Evolutionary conservation across 2,329 filamentous ascomycete genomes (phyloP).

Genomic region (Pleurostoma richardsiae): DNA sequence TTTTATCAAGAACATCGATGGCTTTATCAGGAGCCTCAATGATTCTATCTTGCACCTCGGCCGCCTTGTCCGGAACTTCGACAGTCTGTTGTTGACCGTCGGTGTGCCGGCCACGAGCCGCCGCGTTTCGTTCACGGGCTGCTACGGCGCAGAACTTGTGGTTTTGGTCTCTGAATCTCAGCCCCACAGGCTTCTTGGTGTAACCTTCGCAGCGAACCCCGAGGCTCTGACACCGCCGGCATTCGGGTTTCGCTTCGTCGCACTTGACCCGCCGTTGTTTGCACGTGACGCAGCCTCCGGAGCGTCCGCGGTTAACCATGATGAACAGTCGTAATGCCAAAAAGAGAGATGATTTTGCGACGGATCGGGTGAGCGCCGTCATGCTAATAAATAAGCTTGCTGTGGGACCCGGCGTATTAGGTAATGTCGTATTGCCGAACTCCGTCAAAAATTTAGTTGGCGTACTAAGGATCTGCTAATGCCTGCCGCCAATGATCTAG

Average conservation of each 20-base stretch:
- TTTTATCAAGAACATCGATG: no score
- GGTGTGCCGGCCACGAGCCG: background rate
- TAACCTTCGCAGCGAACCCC: background rate
- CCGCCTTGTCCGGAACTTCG: no score
- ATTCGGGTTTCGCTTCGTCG: constrained; percentile 16
- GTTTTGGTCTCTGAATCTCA: background rate
- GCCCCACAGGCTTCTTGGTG: background rate
- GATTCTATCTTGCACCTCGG: no score
- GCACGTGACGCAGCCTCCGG: constrained; percentile 10
- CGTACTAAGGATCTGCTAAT: no score
- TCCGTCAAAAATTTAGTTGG: no score
- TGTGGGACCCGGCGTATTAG: no score
- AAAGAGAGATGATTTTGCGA: no score
- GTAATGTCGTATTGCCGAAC: no score
- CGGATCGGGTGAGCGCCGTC: no score
- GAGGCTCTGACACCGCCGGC: constrained; percentile 8
- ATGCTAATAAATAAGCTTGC: no score
- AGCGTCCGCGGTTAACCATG: background rate
- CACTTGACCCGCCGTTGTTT: constrained; percentile 15
- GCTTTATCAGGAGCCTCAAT: no score
- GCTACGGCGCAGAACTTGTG: background rate
- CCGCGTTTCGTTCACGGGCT: background rate
- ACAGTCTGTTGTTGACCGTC: background rate
- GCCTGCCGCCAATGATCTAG: no score
- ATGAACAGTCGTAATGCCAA: background rate